A percentile compares a stretch with the other conserved stretches of the same genome.
Evolutionary conservation across 2,329 filamentous ascomycete species (phyloP).

Genomic region (Neonectria ditissima): DNA sequence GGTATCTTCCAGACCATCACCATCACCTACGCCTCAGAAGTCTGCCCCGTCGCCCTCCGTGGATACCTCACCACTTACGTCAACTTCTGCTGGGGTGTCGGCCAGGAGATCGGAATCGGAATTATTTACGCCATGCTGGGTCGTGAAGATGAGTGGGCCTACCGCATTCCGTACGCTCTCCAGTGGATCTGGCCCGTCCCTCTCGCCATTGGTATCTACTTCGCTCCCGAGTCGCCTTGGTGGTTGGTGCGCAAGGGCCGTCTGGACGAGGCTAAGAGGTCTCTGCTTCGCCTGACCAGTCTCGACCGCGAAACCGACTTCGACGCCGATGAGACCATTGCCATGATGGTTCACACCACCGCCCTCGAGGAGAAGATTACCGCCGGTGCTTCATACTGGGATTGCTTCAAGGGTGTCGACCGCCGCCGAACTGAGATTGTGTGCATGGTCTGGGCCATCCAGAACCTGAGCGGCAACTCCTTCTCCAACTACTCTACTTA

Average conservation of each 20-base stretch:
- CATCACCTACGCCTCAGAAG: constrained; percentile 77
- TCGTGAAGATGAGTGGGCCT: constrained; percentile 75
- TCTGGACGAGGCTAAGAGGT: constrained; percentile 73
- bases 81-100: constrained; percentile 83
- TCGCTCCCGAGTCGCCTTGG: constrained; percentile 79
- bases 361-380: constrained; percentile 83
- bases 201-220: constrained; percentile 72
- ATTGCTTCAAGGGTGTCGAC: constrained; percentile 87
- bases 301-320: constrained; percentile 75
- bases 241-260: constrained; percentile 78
- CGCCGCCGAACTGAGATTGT: constrained; percentile 80
- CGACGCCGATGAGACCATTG: constrained; percentile 84
- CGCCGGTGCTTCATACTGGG: constrained; percentile 77
- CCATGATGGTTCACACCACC: constrained; percentile 94
- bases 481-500: constrained; percentile 76
- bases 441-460: constrained; percentile 73
- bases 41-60: constrained; percentile 78
- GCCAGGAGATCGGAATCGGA: constrained; percentile 79
- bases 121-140: constrained; percentile 76
- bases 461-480: constrained; percentile 72
- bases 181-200: constrained; percentile 85
- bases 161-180: constrained; percentile 76
- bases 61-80: constrained; percentile 80
- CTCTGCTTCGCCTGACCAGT: constrained; percentile 75
- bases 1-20: constrained; percentile 70